Base-by-base conservation (phyloP, 176 grass and related monocot species). In the Paspalum notatum region DNA sequence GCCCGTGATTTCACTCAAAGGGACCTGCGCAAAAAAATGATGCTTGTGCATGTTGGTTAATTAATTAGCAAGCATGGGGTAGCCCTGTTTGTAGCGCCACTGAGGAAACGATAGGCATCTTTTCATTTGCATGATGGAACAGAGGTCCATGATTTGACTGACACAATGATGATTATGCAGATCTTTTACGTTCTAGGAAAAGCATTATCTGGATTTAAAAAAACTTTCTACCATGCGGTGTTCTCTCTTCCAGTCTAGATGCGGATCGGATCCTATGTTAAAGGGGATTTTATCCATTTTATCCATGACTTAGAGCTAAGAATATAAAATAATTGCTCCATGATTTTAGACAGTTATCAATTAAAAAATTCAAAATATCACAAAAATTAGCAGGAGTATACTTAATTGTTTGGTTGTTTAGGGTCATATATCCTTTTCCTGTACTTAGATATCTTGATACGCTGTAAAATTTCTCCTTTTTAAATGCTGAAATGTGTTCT, bases 11-110 rank as follows among this genome's bases (percentile, higher is more conserved):
- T 78, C 45, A 83, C 24, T 71, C 16, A 59, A 37, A 68, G 55
- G 44, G 41, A 7, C 32, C n/a, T n/a, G n/a, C 18, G 41, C n/a
- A 61, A 59, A 79, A 12, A 12, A 56, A 80, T 71, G 46, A 63
- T 89, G 82, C 44, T 68, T 68, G n/a, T 47, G 12, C 22, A 38
- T 25, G 64, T 53, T 79, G 40, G 69, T 78, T 87, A 40, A 38
- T 78, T 87, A 40, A 38, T 39, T 6, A 41, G 32, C 71, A 59
- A 1, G 20, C 3, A 12, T 10, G 55, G 25, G 27, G 12, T 13
- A 13, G 71, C 18, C 18, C 18, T 74, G 17, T n/a, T 60, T 74
- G 68, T 79, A 21, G 74, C 80, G 46, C 80, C 49, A 42, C 49
- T 50, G 54, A 64, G 47, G 58, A 83, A 8, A 66, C 79, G 25